A percentile compares a stretch with the other conserved stretches of the same genome.
Conservation (phyloP, 768 basidiomycete genomes). For the Hygrocybe coccinea region DNA sequence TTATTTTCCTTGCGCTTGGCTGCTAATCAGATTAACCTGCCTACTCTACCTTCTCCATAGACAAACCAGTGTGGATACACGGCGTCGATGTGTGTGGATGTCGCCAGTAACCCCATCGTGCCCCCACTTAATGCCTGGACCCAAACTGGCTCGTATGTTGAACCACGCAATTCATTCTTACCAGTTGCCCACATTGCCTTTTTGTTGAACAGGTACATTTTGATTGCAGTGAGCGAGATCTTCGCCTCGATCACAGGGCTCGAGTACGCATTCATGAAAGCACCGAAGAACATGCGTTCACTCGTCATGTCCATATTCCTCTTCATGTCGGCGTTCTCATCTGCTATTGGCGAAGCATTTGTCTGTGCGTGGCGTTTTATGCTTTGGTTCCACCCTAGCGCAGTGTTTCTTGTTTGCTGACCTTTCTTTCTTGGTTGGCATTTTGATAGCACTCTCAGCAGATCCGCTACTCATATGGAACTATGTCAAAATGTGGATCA, state of each 20-base stretch:
- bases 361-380: slow-evolving; percentile 45
- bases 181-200: background rate
- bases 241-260: slow-evolving; percentile 77
- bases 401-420: too few species aligned
- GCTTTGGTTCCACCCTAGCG: too few species aligned
- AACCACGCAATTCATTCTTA: background rate
- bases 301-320: too few species aligned
- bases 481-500: slow-evolving; percentile 54
- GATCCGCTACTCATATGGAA: too few species aligned
- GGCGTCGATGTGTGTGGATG: slow-evolving; percentile 50
- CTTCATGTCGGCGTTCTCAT: slow-evolving; percentile 57
- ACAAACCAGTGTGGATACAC: slow-evolving; percentile 50
- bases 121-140: slow-evolving; percentile 76
- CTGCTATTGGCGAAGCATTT: slow-evolving; percentile 67
- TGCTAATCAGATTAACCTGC: too few species aligned
- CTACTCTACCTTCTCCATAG: slow-evolving; percentile 24
- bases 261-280: too few species aligned
- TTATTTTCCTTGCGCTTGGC: slow-evolving; percentile 67
- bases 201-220: slow-evolving; percentile 44
- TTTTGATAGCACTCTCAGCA: slow-evolving; percentile 48
- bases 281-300: too few species aligned
- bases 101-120: slow-evolving; percentile 34
- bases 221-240: slow-evolving; percentile 71
- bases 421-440: background rate
- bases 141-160: slow-evolving; percentile 59